Evolutionary conservation across 768 basidiomycete species (phyloP), one percentile per base, ranked within the genome.

Genomic region (Auriscalpium vulgare): DNA sequence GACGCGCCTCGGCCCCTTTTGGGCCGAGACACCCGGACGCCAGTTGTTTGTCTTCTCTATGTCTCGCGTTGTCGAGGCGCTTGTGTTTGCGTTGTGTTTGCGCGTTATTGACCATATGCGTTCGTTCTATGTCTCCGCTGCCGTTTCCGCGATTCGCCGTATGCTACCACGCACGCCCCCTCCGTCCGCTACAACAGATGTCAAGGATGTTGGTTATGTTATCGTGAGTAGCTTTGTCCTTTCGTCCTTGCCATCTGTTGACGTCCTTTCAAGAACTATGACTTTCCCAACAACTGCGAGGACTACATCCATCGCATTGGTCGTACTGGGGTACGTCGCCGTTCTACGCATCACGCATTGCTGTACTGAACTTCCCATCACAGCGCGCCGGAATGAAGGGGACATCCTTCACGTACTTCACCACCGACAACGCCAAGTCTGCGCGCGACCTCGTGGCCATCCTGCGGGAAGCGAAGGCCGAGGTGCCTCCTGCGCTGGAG

Each of bases 291-390:
- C 74, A 95, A 95, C 68, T 91, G 90, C 66, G 94, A 95, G 76
- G 95, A 97, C 72, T 98, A 98, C 72, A 93, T 97, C 58, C 95
- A 99, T 74, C 92, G 95, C 63, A 99, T 99, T 66, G 97, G 95
- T 61, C 93, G 95, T 70, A 97, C 95, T 61, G 95, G 95, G 55
- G 91, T 91, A 71, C 47, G 80, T 69, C 8, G 16, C 0, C 53
- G 46, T 13, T 36, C 49, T 40, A 29, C 29, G 9, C 13, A 17
- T 23, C 29, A 13, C 10, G 2, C 1, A 8, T 10, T 34, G 11
- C 19, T 6, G 36, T 47, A 49, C 47, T 44, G 34, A 57, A 45
- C 47, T 43, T 55, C 47, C 37, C 37, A 40, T 21, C 10, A 38
- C 61, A 93, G 90, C 91, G 91, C 70, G 93, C 92, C 46, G 92